A percentile compares a stretch with the other conserved stretches of the same genome.
phyloP scores from a whole-genome alignment of 305 asterid genomes.

The Fraxinus greggii region DNA sequence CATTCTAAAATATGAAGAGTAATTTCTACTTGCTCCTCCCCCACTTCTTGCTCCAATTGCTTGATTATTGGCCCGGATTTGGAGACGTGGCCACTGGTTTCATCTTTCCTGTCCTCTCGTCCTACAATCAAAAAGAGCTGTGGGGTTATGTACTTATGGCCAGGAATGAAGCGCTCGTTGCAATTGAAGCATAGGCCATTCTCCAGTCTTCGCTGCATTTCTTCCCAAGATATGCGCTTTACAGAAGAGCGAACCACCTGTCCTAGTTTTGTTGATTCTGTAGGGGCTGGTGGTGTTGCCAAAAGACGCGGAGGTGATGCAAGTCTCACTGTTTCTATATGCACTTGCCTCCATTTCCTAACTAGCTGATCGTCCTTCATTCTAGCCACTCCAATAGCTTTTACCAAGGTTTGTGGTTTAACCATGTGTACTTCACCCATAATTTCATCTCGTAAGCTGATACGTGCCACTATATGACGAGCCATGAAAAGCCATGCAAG shows the following conservation, averaged over 20 bases:
- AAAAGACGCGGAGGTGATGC: neutral
- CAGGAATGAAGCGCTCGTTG: neutral
- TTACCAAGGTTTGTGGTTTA: neutral
- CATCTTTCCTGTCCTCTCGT: neutral
- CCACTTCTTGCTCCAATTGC: neutral
- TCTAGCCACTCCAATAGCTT: neutral
- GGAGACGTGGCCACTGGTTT: neutral
- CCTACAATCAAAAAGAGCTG: neutral
- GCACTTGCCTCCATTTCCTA: neutral
- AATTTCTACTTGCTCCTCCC: neutral
- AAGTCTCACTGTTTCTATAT: neutral
- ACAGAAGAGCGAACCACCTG: neutral
- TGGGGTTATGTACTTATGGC: neutral
- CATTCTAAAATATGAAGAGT: neutral
- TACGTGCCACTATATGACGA: too few species aligned
- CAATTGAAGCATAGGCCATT: neutral
- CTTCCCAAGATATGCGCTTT: neutral
- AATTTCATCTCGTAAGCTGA: neutral
- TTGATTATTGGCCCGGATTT: neutral
- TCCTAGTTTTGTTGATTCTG: neutral
- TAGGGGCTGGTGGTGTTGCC: neutral
- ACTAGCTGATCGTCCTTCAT: neutral
- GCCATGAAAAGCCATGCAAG: too few species aligned
- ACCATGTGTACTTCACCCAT: neutral
- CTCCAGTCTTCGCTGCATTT: neutral